These are phyloP conservation scores for Zygosaccharomyces sapae DNA, from an alignment of 1,139 yeast genomes.

Conservation along the genomic window DNA sequence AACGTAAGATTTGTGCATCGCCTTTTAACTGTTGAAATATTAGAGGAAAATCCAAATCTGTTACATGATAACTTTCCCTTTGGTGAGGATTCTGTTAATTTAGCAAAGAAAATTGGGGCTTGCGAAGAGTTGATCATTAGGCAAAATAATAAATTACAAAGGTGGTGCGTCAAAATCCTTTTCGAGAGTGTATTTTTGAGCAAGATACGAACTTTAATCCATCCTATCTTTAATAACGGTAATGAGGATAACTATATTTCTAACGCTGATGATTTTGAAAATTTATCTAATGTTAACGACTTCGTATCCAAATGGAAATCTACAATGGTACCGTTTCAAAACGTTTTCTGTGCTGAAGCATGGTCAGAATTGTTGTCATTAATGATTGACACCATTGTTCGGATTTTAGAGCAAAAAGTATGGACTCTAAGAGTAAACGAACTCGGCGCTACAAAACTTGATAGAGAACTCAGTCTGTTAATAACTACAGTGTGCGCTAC, in stretches of 20 bases:
- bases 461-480: slow-evolving; percentile 72
- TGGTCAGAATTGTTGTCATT: slow-evolving; percentile 49
- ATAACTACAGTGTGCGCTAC: slow-evolving; percentile 61
- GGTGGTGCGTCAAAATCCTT: slow-evolving; percentile 31
- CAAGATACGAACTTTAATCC: slow-evolving; percentile 23
- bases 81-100: slow-evolving; percentile 47
- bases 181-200: slow-evolving; percentile 28
- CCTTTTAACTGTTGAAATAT: slow-evolving; percentile 29
- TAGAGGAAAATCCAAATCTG: slow-evolving; percentile 34
- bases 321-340: slow-evolving; percentile 61
- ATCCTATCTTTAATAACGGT: slow-evolving; percentile 24
- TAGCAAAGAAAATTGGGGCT: slow-evolving; percentile 41
- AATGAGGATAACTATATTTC: slow-evolving; percentile 27
- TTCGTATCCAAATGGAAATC: slow-evolving; percentile 64
- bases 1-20: slow-evolving; percentile 23
- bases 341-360: slow-evolving; percentile 49
- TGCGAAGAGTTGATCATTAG: slow-evolving; percentile 21
- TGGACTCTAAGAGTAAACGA: slow-evolving; percentile 71
- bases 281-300: slow-evolving; percentile 38
- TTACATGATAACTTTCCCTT: slow-evolving; percentile 50
- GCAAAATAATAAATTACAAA: slow-evolving; percentile 28
- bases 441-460: slow-evolving; percentile 77
- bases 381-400: slow-evolving; percentile 48
- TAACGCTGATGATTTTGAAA: slow-evolving; percentile 37
- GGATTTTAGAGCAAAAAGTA: slow-evolving; percentile 61